Conservation (phyloP, 371 early-diverging fungal genomes). For the Circinella umbellata region DNA sequence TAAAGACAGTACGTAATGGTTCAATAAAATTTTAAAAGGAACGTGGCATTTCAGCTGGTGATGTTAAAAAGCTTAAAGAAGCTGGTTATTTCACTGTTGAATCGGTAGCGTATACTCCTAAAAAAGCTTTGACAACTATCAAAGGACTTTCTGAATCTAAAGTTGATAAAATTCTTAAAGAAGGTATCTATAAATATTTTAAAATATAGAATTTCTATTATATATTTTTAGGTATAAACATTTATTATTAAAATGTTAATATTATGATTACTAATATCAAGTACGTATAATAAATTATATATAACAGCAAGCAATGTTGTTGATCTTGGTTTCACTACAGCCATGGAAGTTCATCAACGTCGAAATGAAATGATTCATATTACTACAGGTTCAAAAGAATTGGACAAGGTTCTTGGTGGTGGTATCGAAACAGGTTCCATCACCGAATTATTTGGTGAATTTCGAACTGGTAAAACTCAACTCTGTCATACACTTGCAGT, state of each 20-base stretch:
- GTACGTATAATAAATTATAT: neutral
- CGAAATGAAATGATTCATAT: conserved; percentile 89
- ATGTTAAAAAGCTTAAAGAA: conserved; percentile 88
- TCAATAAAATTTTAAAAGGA: conserved; percentile 49
- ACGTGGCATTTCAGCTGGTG: conserved; percentile 81
- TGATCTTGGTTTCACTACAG: conserved; percentile 98
- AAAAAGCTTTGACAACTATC: conserved; percentile 88
- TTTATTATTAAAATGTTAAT: neutral
- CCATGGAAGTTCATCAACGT: conserved; percentile 92
- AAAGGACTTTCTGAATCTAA: conserved; percentile 99
- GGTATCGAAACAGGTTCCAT: conserved; percentile 99
- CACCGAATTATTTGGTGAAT: conserved; percentile 99
- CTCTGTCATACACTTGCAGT: conserved; percentile 98
- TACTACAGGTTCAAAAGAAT: conserved; percentile 95
- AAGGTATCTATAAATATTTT: conserved; percentile 62
- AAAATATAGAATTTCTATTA: neutral
- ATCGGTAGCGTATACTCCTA: conserved; percentile 95
- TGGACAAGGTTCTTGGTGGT: conserved; percentile 95
- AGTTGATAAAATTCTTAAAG: conserved; percentile 94
- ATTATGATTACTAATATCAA: neutral
- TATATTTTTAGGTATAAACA: no score
- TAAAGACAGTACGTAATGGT: no score
- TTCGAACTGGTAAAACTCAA: conserved; percentile 99
- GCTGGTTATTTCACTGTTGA: conserved; percentile 97
- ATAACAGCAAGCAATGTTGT: conserved; percentile 87